These are phyloP conservation scores for Ilyonectria robusta DNA, from an alignment of 2,329 filamentous ascomycete species.

Conservation along the genomic window DNA sequence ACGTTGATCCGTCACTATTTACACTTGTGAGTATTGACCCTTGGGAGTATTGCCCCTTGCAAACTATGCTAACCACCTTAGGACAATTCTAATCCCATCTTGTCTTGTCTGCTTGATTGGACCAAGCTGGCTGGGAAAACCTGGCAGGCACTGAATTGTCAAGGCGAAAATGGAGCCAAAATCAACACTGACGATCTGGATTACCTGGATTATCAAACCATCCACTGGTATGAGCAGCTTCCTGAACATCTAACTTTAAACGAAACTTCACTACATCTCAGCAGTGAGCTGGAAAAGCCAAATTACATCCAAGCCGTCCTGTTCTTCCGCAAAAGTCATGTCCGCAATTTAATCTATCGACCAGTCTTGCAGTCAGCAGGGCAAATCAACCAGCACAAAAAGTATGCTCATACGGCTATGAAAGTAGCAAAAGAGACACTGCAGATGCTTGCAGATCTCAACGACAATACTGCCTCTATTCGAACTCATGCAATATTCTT, in stretches of 20 bases:
- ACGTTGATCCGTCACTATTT: conserved; percentile 15
- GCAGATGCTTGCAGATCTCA: conserved; percentile 1
- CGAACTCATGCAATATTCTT: conserved; percentile 12
- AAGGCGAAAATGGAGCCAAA: neutral
- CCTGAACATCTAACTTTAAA: conserved; percentile 3
- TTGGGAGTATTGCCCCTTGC: no score
- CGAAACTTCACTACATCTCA: neutral
- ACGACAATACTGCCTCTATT: conserved; percentile 5
- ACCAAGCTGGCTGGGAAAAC: conserved; percentile 21
- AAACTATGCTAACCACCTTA: no score
- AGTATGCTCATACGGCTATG: neutral
- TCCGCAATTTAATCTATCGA: conserved; percentile 16
- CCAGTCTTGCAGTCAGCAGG: conserved; percentile 13
- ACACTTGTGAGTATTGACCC: neutral
- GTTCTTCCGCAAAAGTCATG: conserved; percentile 12
- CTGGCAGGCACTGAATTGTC: conserved; percentile 8
- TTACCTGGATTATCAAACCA: neutral
- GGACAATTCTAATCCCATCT: neutral
- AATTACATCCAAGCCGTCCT: conserved; percentile 8
- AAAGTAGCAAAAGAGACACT: conserved; percentile 13
- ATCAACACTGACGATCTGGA: neutral
- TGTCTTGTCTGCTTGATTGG: conserved; percentile 10
- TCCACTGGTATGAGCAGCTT: conserved; percentile 11
- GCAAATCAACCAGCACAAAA: neutral
- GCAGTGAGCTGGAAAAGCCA: neutral